Percentiles rank a stretch among this genome's conserved stretches.
Conservation (phyloP, 306 rosid genomes). For the Elaeagnus macrophylla region DNA sequence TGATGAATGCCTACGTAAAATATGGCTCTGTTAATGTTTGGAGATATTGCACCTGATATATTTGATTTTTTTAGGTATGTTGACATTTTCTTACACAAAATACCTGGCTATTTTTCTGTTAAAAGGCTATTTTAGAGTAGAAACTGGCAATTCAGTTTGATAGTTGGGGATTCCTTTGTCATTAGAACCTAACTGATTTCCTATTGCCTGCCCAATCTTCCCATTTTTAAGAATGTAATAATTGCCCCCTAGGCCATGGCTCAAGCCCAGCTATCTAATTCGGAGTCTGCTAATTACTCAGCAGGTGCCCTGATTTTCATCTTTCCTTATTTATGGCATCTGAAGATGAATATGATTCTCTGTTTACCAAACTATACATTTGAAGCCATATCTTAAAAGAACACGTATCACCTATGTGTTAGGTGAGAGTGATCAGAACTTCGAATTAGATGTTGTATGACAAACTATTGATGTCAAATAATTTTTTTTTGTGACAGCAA, state of each 20-base stretch:
- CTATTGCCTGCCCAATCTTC: too few species aligned
- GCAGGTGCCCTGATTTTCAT: neutral
- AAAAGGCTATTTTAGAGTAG: slow-evolving; percentile 1
- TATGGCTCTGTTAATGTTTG: slow-evolving; percentile 97
- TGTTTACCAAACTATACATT: neutral
- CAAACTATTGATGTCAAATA: too few species aligned
- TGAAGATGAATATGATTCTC: neutral
- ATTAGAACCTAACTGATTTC: too few species aligned
- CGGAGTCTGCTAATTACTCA: neutral
- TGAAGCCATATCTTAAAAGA: too few species aligned
- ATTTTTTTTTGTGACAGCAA: neutral
- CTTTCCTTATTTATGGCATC: neutral
- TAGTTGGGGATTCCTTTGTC: neutral
- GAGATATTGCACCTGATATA: slow-evolving; percentile 95
- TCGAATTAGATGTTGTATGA: too few species aligned
- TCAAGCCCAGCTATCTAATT: too few species aligned
- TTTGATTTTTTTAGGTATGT: slow-evolving; percentile 88
- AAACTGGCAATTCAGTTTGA: slow-evolving; percentile 1
- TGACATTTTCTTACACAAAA: slow-evolving; percentile 9
- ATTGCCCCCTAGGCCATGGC: too few species aligned
- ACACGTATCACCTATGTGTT: too few species aligned
- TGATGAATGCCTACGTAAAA: slow-evolving; percentile 97
- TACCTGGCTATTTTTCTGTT: slow-evolving; percentile 7
- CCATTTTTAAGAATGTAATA: too few species aligned
- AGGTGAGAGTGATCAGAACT: too few species aligned